Evolutionary conservation across 1,284 basidiomycete species (phyloP).

Genomic region (Rhodotorula sp.): DNA sequence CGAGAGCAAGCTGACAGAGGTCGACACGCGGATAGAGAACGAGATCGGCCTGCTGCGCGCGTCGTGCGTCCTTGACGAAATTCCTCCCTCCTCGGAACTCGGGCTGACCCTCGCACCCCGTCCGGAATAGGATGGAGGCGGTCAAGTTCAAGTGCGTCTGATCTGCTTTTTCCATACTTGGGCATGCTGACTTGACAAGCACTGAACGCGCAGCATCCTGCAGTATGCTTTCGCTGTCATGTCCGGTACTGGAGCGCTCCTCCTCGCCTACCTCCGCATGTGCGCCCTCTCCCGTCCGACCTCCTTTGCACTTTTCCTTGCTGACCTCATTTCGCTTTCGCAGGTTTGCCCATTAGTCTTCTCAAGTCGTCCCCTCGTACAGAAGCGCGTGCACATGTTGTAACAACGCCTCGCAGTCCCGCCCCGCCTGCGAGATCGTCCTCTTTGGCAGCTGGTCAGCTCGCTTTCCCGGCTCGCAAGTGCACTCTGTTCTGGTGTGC

Average conservation of each 20-base stretch:
- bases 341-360: neutral
- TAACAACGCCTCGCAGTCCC: no score
- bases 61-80: neutral
- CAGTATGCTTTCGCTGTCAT: constrained; percentile 46
- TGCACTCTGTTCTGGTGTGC: no score
- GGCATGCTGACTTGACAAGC: neutral
- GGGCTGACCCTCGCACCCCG: neutral
- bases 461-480: no score
- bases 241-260: constrained; percentile 45
- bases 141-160: constrained; percentile 45
- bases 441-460: no score
- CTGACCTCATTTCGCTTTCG: neutral
- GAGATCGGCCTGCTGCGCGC: constrained; percentile 91
- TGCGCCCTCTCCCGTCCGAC: neutral
- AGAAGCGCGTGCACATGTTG: no score
- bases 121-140: constrained; percentile 40
- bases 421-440: no score
- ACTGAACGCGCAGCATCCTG: constrained; percentile 30
- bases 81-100: neutral
- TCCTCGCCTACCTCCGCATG: constrained; percentile 45
- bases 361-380: no score
- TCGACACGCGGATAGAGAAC: constrained; percentile 94
- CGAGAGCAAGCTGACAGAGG: constrained; percentile 96
- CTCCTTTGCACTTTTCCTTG: neutral
- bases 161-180: neutral